These are phyloP conservation scores for Brassica nigra DNA, from an alignment of 345 rosid genomes.

Conservation along the genomic window DNA sequence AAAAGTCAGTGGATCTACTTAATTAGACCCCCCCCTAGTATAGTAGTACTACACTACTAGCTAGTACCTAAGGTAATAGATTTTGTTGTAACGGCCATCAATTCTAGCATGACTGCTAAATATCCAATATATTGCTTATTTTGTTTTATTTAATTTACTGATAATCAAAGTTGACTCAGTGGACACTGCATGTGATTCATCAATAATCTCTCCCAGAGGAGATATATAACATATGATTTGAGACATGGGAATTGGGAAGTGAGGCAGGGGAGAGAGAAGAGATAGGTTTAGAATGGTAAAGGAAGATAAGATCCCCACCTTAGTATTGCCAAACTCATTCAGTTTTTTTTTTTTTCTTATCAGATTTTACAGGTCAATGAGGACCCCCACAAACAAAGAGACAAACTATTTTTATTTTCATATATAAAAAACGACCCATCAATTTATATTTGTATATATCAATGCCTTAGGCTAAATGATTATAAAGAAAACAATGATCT, in stretches of 20 bases:
- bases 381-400: constrained; percentile 41
- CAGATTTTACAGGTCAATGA: constrained; percentile 41
- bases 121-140: constrained; percentile 1
- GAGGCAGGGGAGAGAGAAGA: constrained; percentile 25
- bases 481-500: background rate
- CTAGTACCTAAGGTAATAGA: background rate
- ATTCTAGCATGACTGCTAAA: constrained; percentile 3
- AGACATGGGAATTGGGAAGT: constrained; percentile 28
- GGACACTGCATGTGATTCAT: constrained; percentile 37
- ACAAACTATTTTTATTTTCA: constrained; percentile 17
- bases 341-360: constrained; percentile 21
- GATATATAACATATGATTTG: constrained; percentile 29
- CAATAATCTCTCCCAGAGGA: constrained; percentile 18
- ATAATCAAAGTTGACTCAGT: constrained; percentile 18
- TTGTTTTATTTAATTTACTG: constrained; percentile 7
- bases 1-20: background rate
- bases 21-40: background rate
- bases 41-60: background rate
- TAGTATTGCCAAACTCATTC: constrained; percentile 43
- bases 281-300: constrained; percentile 44
- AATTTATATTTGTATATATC: constrained; percentile 4
- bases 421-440: background rate
- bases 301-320: constrained; percentile 45
- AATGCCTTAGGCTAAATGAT: constrained; percentile 1
- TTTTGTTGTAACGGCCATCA: background rate